phyloP scores from a whole-genome alignment of 2,329 filamentous ascomycete genomes.

The Cladosporium sp. region DNA sequence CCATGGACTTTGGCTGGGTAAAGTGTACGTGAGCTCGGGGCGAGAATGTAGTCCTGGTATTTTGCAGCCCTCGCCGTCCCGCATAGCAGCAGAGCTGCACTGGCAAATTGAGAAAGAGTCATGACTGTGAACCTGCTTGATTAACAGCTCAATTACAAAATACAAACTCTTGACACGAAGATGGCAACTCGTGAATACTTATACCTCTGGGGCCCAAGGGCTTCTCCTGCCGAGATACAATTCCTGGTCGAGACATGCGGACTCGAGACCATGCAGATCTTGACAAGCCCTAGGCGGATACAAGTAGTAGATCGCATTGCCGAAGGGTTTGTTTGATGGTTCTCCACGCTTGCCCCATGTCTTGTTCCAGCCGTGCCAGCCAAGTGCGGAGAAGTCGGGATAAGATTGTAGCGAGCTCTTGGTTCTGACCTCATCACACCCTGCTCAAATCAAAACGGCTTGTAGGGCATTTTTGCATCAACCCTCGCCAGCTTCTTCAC shows the following conservation, averaged over 20 bases:
- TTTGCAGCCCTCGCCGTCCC: constrained; percentile 17
- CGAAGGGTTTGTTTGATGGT: background rate
- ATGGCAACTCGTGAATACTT: background rate
- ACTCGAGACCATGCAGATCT: background rate
- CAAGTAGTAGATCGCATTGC: background rate
- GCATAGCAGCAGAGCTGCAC: background rate
- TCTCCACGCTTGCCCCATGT: background rate
- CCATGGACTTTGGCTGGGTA: constrained; percentile 36
- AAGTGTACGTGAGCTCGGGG: constrained; percentile 35
- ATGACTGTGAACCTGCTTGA: background rate
- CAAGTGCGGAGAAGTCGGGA: constrained; percentile 8
- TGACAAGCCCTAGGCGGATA: background rate
- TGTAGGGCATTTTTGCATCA: background rate
- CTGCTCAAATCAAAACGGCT: background rate
- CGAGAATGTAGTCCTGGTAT: constrained; percentile 41
- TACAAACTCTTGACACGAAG: too few species aligned
- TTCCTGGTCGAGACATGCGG: background rate
- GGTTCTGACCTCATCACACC: constrained; percentile 6
- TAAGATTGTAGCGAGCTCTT: constrained; percentile 1
- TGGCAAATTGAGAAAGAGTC: background rate
- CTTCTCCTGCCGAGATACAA: background rate
- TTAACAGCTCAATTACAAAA: too few species aligned
- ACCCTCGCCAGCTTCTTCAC: background rate
- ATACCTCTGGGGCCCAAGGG: background rate
- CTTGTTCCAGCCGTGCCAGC: too few species aligned